A percentile compares a stretch with the other conserved stretches of the same genome.
Evolutionary conservation across 352 stramenopile species (phyloP).

Genomic region (Aphanomyces invadans): DNA sequence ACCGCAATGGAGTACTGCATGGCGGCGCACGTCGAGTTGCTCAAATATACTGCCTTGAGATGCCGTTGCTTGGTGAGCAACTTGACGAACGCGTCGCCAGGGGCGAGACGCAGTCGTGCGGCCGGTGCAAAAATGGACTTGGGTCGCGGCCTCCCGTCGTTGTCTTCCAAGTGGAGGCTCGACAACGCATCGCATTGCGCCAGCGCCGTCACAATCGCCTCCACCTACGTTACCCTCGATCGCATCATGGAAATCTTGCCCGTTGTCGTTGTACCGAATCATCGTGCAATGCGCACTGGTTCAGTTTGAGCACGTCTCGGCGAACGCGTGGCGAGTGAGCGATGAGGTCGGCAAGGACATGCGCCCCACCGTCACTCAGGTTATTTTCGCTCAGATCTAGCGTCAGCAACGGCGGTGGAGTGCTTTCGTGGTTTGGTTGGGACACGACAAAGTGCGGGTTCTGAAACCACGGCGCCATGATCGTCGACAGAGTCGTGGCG

Average conservation of each 20-base stretch:
- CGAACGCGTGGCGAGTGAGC: conserved; percentile 36
- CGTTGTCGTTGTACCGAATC: too few relatives aligned
- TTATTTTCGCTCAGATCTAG: conserved; percentile 76
- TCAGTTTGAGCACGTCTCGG: conserved; percentile 42
- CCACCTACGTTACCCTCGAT: conserved; percentile 35
- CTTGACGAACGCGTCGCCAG: conserved; percentile 37
- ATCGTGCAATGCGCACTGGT: conserved; percentile 48
- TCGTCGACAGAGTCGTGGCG: conserved; percentile 33
- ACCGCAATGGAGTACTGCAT: conserved; percentile 52
- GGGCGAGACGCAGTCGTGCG: conserved; percentile 34
- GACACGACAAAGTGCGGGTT: conserved; percentile 36
- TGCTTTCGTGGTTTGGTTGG: background rate
- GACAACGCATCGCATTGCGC: conserved; percentile 41
- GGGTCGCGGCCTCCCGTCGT: conserved; percentile 28
- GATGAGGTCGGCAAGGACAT: conserved; percentile 35
- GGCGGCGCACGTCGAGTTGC: conserved; percentile 29
- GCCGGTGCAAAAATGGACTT: conserved; percentile 25
- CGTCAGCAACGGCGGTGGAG: conserved; percentile 29
- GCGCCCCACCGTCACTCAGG: conserved; percentile 40
- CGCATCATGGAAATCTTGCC: too few relatives aligned
- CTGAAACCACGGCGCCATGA: conserved; percentile 57
- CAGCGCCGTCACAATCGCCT: conserved; percentile 54
- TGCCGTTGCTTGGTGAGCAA: conserved; percentile 37
- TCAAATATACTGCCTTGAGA: conserved; percentile 52
- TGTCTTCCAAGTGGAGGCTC: conserved; percentile 62